Base-by-base conservation (phyloP, 2,329 filamentous ascomycete species). In the Alternaria infectoria region DNA sequence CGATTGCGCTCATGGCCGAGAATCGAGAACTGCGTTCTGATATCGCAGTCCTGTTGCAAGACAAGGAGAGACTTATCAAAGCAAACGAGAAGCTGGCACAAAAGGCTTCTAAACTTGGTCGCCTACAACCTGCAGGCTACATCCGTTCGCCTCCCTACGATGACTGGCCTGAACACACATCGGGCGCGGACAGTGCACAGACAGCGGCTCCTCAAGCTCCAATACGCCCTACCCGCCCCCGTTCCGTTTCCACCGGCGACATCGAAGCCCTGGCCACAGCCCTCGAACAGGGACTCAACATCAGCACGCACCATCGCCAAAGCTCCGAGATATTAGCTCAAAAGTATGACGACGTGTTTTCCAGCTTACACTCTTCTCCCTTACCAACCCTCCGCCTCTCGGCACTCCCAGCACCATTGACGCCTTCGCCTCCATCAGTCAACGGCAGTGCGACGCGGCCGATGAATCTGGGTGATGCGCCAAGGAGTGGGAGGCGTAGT, bases 301-400 rank as follows among this genome's bases (percentile, higher is more conserved):
- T 55, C n/a, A 26, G 2, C 26, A 54, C 30, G 26, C 46, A 59
- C 21, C 28, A 52, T 15, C 59, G 50, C 28, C 59, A 55, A 7
- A 46, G 54, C 21, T 60, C 54, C 3, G 54, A 54, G 23, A 32
- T 51, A 13, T 40, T 56, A 8, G 52, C 51, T 6, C 40, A 47
- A 28, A 58, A 61, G n/a, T 67, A 69, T 40, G 49, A 65, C 11
- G 66, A 62, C 9, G 23, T 67, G 6, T 69, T 68, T 23, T 49
- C 32, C 15, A 23, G 21, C 9, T 43, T 46, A 0, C 19, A 36
- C 3, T 46, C 43, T 13, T 49, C 44, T 19, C 28, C 44, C 3
- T 7, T 49, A 4, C 54, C 54, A 2, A 9, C 21, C 3, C 26
- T 47, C 13, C 26, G 26, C 1, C 44, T 47, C 7, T 49, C 54